Evolutionary conservation across 192 early-diverging fungal genomes (phyloP).

Genomic region (Kickxella alabastrina): DNA sequence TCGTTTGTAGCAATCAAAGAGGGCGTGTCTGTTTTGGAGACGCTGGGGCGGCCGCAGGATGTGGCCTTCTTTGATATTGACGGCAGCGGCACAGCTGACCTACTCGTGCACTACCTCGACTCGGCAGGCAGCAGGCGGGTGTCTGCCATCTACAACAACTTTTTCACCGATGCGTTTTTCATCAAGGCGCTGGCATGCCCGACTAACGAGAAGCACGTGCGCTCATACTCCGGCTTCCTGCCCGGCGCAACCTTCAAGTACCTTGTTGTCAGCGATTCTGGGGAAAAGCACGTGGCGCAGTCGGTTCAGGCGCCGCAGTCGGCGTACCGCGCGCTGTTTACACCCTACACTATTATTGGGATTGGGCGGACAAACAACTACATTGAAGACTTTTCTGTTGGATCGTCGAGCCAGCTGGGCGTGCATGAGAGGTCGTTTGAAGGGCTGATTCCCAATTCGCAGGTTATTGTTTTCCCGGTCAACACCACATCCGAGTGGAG

Average conservation of each 20-base stretch:
- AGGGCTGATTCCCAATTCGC: constrained; percentile 92
- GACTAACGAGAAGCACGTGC: constrained; percentile 60
- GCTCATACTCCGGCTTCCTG: constrained; percentile 79
- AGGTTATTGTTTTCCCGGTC: constrained; percentile 77
- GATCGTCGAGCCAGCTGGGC: constrained; percentile 37
- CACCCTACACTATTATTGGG: constrained; percentile 82
- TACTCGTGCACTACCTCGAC: constrained; percentile 60
- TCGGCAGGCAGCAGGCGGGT: constrained; percentile 37
- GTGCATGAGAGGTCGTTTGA: constrained; percentile 49
- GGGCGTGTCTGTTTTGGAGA: constrained; percentile 61
- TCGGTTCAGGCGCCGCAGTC: constrained; percentile 78
- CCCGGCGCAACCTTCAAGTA: constrained; percentile 86
- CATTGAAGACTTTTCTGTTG: constrained; percentile 89
- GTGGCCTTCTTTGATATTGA: constrained; percentile 88
- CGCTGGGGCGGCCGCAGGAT: constrained; percentile 51
- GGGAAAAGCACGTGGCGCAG: constrained; percentile 72
- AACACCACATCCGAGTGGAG: constrained; percentile 60
- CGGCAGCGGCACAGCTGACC: constrained; percentile 80
- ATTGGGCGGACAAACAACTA: constrained; percentile 95
- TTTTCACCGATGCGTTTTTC: constrained; percentile 93
- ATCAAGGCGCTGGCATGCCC: constrained; percentile 68
- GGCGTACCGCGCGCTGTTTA: constrained; percentile 67
- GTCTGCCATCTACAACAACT: constrained; percentile 77
- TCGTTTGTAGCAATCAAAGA: constrained; percentile 60
- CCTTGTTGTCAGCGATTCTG: constrained; percentile 73